A percentile compares a stretch with the other conserved stretches of the same genome.
These are phyloP conservation scores for Eucalyptus camaldulensis DNA, from an alignment of 345 rosid species.

Conservation along the genomic window DNA sequence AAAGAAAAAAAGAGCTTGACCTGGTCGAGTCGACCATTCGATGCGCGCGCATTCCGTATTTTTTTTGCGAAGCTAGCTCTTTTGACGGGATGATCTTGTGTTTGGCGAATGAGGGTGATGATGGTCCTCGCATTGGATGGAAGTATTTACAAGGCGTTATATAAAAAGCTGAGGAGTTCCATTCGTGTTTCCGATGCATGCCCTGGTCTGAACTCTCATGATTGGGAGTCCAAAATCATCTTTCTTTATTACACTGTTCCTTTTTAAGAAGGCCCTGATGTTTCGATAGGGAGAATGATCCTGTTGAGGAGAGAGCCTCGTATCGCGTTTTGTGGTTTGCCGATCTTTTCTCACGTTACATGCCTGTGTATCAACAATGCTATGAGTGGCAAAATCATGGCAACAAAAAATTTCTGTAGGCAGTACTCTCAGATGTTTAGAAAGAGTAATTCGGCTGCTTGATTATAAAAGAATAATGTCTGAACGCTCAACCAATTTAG, in stretches of 20 bases:
- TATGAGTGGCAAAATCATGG: neutral
- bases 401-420: neutral
- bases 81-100: neutral
- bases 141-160: neutral
- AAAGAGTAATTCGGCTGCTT: neutral
- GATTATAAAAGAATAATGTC: neutral
- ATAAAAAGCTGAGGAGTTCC: neutral
- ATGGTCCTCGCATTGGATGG: neutral
- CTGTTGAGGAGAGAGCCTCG: too few species aligned
- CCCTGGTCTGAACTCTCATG: too few species aligned
- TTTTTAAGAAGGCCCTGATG: too few species aligned
- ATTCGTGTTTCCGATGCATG: neutral
- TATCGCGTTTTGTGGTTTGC: too few species aligned
- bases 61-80: neutral
- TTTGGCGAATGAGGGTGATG: neutral
- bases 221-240: too few species aligned
- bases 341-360: too few species aligned
- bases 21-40: neutral
- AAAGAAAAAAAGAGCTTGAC: neutral
- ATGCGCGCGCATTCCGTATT: neutral
- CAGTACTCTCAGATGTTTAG: neutral
- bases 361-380: too few species aligned
- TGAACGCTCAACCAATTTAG: neutral
- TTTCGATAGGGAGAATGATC: too few species aligned
- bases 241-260: too few species aligned